Evolutionary conservation across 1,284 basidiomycete genomes (phyloP).

Genomic region (Cutaneotrichosporon daszewskae): DNA sequence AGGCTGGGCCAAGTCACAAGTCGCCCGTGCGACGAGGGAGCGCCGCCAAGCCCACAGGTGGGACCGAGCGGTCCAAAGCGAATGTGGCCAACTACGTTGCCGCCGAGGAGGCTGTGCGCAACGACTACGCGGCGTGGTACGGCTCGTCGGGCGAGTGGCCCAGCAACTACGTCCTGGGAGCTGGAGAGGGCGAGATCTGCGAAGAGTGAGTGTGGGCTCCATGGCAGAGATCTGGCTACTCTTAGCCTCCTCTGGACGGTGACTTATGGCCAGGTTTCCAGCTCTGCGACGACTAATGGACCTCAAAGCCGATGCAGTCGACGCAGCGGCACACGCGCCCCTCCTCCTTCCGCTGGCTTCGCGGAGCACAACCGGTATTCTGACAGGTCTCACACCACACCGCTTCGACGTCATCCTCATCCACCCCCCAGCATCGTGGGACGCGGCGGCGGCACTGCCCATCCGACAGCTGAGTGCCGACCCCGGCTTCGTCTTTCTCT

Average conservation of each 20-base stretch:
- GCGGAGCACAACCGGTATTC: conserved; percentile 1
- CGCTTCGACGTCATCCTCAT: conserved; percentile 90
- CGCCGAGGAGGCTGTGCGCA: conserved; percentile 89
- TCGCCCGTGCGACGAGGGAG: conserved; percentile 7
- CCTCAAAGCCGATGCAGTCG: conserved; percentile 58
- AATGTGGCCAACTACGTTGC: conserved; percentile 63
- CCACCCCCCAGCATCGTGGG: conserved; percentile 76
- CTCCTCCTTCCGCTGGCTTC: conserved; percentile 27
- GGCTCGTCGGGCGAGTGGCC: conserved; percentile 85
- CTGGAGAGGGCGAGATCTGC: conserved; percentile 76
- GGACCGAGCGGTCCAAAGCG: conserved; percentile 19
- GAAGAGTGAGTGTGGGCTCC: conserved; percentile 65
- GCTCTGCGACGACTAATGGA: conserved; percentile 75
- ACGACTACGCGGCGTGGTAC: conserved; percentile 88
- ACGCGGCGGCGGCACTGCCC: conserved; percentile 68
- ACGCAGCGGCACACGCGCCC: conserved; percentile 36
- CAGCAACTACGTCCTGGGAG: conserved; percentile 82
- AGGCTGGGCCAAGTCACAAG: background rate
- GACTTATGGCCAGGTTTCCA: conserved; percentile 72
- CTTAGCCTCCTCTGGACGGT: background rate
- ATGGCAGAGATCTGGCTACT: background rate
- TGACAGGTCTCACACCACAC: conserved; percentile 16
- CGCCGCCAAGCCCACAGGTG: conserved; percentile 12
- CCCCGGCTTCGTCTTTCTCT: conserved; percentile 89
- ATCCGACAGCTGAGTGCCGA: conserved; percentile 80